Percentiles rank a stretch among this genome's conserved stretches.
These are phyloP conservation scores for Trichoderma oligosporum DNA, from an alignment of 2,329 filamentous ascomycete species.

Conservation along the genomic window DNA sequence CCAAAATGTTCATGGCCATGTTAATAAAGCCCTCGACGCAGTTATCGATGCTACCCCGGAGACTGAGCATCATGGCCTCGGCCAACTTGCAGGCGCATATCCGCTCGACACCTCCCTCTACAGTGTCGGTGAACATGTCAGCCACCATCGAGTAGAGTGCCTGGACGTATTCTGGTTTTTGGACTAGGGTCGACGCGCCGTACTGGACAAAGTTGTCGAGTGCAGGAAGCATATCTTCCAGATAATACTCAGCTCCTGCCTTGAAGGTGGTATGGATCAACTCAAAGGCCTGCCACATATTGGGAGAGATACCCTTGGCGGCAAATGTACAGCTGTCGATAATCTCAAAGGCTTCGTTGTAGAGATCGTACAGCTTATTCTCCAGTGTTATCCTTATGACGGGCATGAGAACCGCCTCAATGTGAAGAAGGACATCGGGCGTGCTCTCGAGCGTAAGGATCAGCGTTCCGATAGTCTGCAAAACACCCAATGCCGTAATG, in stretches of 20 bases:
- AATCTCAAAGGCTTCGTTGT: slow-evolving; percentile 98
- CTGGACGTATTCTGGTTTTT: slow-evolving; percentile 81
- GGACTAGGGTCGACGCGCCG: slow-evolving; percentile 72
- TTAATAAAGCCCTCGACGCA: slow-evolving; percentile 85
- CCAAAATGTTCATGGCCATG: slow-evolving; percentile 81
- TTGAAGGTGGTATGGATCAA: slow-evolving; percentile 97
- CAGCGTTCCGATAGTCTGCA: slow-evolving; percentile 95
- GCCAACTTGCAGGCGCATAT: slow-evolving; percentile 98
- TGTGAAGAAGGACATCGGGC: slow-evolving; percentile 87
- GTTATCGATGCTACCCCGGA: slow-evolving; percentile 82
- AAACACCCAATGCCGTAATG: slow-evolving; percentile 90
- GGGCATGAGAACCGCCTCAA: slow-evolving; percentile 94
- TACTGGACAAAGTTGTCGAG: slow-evolving; percentile 98
- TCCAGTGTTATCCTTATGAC: slow-evolving; percentile 94
- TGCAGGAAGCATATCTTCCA: slow-evolving; percentile 97
- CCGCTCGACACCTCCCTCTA: slow-evolving; percentile 87
- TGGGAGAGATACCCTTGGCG: slow-evolving; percentile 88
- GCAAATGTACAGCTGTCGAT: slow-evolving; percentile 99
- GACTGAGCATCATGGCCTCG: slow-evolving; percentile 94
- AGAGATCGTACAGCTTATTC: slow-evolving; percentile 89
- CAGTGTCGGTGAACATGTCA: slow-evolving; percentile 89
- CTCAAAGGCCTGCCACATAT: slow-evolving; percentile 98
- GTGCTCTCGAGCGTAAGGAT: slow-evolving; percentile 97
- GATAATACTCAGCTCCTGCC: slow-evolving; percentile 90
- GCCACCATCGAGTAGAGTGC: slow-evolving; percentile 91